Conservation (phyloP, 352 stramenopile genomes). For the Pythium sukuiense region DNA sequence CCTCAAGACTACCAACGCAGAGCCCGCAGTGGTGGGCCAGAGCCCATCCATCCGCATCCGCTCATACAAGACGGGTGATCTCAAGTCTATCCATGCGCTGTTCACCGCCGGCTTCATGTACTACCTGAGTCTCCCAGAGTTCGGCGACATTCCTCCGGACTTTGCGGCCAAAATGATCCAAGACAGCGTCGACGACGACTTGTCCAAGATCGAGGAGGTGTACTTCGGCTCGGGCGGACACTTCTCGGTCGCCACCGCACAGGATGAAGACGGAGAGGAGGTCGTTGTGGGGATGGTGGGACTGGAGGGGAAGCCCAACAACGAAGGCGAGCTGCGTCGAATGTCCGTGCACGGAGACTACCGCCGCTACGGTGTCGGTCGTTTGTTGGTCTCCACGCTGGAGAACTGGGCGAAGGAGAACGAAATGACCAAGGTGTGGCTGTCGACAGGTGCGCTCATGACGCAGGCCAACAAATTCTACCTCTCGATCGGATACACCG, state of each 20-base stretch:
- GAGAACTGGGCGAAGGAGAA: slow-evolving; percentile 38
- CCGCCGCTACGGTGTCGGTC: slow-evolving; percentile 37
- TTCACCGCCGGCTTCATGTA: slow-evolving; percentile 25
- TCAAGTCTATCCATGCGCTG: slow-evolving; percentile 15
- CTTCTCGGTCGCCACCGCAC: slow-evolving; percentile 55
- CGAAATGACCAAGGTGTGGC: slow-evolving; percentile 4
- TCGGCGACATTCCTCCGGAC: neutral
- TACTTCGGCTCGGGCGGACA: slow-evolving; percentile 30
- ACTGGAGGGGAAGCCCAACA: slow-evolving; percentile 26
- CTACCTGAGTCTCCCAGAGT: slow-evolving; percentile 10
- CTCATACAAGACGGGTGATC: slow-evolving; percentile 19
- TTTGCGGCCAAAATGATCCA: neutral
- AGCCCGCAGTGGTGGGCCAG: neutral
- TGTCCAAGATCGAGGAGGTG: neutral
- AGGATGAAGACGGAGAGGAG: no score
- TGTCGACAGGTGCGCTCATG: slow-evolving; percentile 25
- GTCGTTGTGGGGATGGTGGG: slow-evolving; percentile 38
- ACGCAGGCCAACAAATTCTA: slow-evolving; percentile 33
- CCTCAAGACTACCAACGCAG: neutral
- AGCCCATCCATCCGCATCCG: slow-evolving; percentile 25
- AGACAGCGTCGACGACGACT: neutral
- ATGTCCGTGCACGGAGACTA: slow-evolving; percentile 46
- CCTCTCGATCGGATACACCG: slow-evolving; percentile 5
- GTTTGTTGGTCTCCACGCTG: slow-evolving; percentile 32
- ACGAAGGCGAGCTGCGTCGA: slow-evolving; percentile 38